Evolutionary conservation across 139 green algal genomes (phyloP), one percentile per base, ranked within the genome.

Genomic region (Spirogloea muscicola): DNA sequence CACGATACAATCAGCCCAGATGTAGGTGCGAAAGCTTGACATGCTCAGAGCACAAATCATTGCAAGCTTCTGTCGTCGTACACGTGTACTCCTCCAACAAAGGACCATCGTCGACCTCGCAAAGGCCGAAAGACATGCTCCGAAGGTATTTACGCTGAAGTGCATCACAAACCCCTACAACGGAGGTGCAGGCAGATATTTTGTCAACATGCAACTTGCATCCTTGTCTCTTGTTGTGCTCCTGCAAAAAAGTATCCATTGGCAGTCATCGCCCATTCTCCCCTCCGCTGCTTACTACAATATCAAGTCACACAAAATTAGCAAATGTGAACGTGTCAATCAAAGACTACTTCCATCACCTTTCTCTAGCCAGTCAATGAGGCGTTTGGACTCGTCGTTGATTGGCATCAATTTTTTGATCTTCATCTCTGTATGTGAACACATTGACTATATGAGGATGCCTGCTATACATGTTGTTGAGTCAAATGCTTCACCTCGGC

Each of bases 321-420:
- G 44, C 44, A 52, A 25, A 52, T 52, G 44, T 16, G 44, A 52
- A 25, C 44, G 16, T 25, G 44, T 10, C 10, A 25, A 52, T n/a
- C n/a, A n/a, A n/a, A n/a, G n/a, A n/a, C n/a, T 70, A 40, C 16
- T 6, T 58, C 59, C 31, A 16, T 13, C n/a, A 78, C 65, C 72
- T 78, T 80, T 78, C 13, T 80, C 72, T 64, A 80, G 76, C 72
- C 72, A 80, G 37, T 80, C 72, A 52, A 80, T 74, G 18, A 80
- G 34, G 3, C 72, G 43, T 36, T 38, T 63, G 16, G 72, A 65
- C 34, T 80, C 72, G 29, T 62, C 16, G 34, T 80, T 42, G 6
- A 64, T 18, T 25, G 72, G 72, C 34, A 80, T 74, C 18, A 80
- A 49, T 41, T 80, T 80, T 64, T 80, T 77, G 58, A 77, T 77